phyloP scores from a whole-genome alignment of 768 basidiomycete genomes.

The Suillus lakei region DNA sequence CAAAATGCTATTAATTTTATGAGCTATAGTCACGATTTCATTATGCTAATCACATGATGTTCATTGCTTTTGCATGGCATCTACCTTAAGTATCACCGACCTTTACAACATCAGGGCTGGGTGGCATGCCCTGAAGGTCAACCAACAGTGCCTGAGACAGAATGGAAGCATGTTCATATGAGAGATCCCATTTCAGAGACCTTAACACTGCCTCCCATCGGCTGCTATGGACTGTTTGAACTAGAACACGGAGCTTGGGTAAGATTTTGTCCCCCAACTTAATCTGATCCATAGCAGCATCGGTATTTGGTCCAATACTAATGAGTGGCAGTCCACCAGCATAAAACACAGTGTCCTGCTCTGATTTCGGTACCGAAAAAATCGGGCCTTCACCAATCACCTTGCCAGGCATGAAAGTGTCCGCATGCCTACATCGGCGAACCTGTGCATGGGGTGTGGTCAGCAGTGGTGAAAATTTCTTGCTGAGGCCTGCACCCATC shows the following conservation, averaged over 20 bases:
- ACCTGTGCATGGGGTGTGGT: background rate
- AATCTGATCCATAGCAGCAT: conserved; percentile 13
- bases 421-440: background rate
- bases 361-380: too few species aligned
- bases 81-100: conserved; percentile 2
- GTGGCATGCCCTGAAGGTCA: conserved; percentile 4
- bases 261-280: conserved; percentile 8
- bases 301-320: conserved; percentile 13
- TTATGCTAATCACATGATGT: too few species aligned
- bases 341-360: background rate
- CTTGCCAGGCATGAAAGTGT: too few species aligned
- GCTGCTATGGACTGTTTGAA: conserved; percentile 6
- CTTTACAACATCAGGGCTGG: background rate
- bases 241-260: conserved; percentile 3
- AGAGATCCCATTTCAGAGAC: conserved; percentile 12
- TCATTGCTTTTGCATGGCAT: too few species aligned
- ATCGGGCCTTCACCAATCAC: too few species aligned
- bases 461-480: background rate
- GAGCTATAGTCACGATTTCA: too few species aligned
- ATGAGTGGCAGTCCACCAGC: conserved; percentile 2
- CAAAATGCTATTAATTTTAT: too few species aligned
- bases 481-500: background rate
- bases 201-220: conserved; percentile 12
- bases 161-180: conserved; percentile 14
- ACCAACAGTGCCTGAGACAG: conserved; percentile 1